Evolutionary conservation across 768 basidiomycete species (phyloP), one percentile per base, ranked within the genome.

Genomic region (Tremella fuciformis): DNA sequence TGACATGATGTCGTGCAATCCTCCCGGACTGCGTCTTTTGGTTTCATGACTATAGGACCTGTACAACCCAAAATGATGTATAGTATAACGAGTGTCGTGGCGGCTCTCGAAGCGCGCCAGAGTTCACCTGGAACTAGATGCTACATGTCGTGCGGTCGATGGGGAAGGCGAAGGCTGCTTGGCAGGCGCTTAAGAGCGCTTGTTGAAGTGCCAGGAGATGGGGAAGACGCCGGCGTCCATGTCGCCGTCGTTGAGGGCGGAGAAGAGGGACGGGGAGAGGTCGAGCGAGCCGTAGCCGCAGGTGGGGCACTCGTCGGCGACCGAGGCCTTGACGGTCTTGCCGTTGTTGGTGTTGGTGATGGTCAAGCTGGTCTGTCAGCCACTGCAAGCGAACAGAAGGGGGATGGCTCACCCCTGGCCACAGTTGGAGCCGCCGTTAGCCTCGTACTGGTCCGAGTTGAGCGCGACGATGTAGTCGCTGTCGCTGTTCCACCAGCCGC

Each of bases 291-390:
- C 69, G 29, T 55, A 57, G 51, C 24, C 55, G 57, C 76, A 77
- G 15, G 55, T 50, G 15, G 76, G 76, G 60, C 76, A 77, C 39
- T 65, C 60, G 61, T 77, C 76, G 47, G 63, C 73, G 46, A 73
- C 63, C 18, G 52, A 53, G n/a, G 60, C 60, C 26, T 46, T 52
- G 53, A 68, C 67, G 29, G 57, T 64, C 42, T 70, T 71, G 54
- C 71, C 68, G 55, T 61, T 75, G 39, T 62, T 47, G 51, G 61
- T 58, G 66, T 76, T 73, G 55, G 63, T 72, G 47, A 74, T 65
- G 3, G 55, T 56, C 40, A 74, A n/a, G 44, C 51, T 16, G 13
- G n/a, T 9, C 22, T n/a, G n/a, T n/a, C n/a, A n/a, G n/a, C n/a
- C n/a, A n/a, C n/a, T n/a, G n/a, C n/a, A n/a, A n/a, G n/a, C n/a